phyloP scores from a whole-genome alignment of 192 early-diverging fungal genomes.

The Backusella parvicylindrica region DNA sequence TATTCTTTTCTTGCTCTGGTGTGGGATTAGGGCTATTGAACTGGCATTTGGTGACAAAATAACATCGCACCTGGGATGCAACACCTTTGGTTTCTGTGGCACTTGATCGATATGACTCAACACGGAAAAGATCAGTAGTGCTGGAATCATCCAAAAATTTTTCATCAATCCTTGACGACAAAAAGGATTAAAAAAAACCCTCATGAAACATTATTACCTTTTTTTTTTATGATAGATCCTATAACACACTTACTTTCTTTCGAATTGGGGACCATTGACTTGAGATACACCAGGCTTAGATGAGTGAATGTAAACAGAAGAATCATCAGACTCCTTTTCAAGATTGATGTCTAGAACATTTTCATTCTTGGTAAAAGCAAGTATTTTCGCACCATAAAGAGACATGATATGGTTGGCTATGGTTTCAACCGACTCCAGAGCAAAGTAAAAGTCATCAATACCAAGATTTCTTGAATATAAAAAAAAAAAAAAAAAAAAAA shows the following conservation, averaged over 20 bases:
- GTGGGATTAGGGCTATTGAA: conserved; percentile 86
- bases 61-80: conserved; percentile 81
- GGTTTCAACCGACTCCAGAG: conserved; percentile 82
- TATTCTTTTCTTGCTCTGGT: conserved; percentile 67
- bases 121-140: conserved; percentile 71
- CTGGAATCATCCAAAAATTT: conserved; percentile 83
- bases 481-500: background rate
- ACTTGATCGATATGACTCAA: conserved; percentile 95
- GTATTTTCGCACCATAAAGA: conserved; percentile 93
- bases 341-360: conserved; percentile 78
- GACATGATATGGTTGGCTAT: conserved; percentile 95
- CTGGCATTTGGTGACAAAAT: conserved; percentile 90
- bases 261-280: conserved; percentile 79
- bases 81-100: conserved; percentile 84
- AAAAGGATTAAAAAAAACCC: background rate
- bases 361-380: conserved; percentile 86
- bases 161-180: conserved; percentile 69
- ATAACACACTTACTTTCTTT: conserved; percentile 49
- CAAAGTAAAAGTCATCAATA: conserved; percentile 99
- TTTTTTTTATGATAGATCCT: background rate
- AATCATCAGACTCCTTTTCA: conserved; percentile 84
- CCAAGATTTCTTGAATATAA: conserved; percentile 73
- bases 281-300: conserved; percentile 90
- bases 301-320: conserved; percentile 96
- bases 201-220: background rate